Conservation (phyloP, 306 rosid species). For the Acmispon strigosus region DNA sequence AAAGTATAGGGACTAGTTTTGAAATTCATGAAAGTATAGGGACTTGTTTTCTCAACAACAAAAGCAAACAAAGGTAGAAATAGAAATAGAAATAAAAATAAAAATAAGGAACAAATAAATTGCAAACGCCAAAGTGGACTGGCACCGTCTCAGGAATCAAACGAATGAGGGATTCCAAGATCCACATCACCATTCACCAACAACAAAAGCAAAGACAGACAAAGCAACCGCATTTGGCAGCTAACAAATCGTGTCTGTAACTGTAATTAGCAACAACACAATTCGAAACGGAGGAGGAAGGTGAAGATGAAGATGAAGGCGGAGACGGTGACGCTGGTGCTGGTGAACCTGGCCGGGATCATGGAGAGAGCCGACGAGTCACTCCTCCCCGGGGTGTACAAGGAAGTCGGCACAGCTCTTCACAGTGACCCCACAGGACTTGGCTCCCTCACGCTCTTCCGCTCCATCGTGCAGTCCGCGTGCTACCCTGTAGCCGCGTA, state of each 20-base stretch:
- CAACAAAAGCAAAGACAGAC: too few species aligned
- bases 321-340: conserved; percentile 54
- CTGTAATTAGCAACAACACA: not conserved
- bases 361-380: conserved; percentile 97
- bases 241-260: not conserved
- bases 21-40: too few species aligned
- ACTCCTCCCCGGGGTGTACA: conserved; percentile 72
- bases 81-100: too few species aligned
- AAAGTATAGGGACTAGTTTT: too few species aligned
- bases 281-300: not conserved
- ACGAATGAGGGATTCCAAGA: not conserved
- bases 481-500: conserved; percentile 86
- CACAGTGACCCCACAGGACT: conserved; percentile 86
- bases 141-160: not conserved
- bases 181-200: not conserved
- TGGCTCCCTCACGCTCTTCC: conserved; percentile 69
- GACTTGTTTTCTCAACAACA: too few species aligned
- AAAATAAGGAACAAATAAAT: not conserved
- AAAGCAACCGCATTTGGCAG: not conserved
- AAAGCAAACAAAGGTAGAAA: too few species aligned
- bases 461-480: conserved; percentile 69
- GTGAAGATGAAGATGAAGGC: conserved; percentile 53
- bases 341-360: conserved; percentile 82
- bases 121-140: not conserved
- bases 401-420: conserved; percentile 84